Percentiles rank a stretch among this genome's conserved stretches.
These are phyloP conservation scores for Orbilia blumenaviensis DNA, from an alignment of 2,329 filamentous ascomycete species.

Conservation along the genomic window DNA sequence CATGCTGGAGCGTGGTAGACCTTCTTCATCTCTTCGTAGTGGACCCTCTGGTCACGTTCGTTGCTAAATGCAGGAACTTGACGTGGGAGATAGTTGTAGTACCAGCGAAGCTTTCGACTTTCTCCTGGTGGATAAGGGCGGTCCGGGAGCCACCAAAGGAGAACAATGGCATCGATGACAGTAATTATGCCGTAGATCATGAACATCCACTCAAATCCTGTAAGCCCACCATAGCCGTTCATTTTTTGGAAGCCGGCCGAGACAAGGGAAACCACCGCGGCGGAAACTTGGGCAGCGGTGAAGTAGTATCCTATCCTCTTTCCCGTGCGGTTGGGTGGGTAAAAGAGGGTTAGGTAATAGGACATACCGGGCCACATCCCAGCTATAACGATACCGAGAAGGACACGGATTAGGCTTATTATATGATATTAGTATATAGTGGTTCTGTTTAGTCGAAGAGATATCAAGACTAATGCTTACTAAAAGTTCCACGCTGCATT, in stretches of 20 bases:
- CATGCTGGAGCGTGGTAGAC: slow-evolving; percentile 81
- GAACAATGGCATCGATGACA: slow-evolving; percentile 73
- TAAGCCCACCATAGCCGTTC: slow-evolving; percentile 78
- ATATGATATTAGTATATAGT: slow-evolving; percentile 40
- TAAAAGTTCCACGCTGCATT: slow-evolving; percentile 85
- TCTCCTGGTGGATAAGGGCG: slow-evolving; percentile 72
- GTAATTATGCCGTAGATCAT: slow-evolving; percentile 82
- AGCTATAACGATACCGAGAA: slow-evolving; percentile 86
- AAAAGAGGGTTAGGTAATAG: slow-evolving; percentile 90
- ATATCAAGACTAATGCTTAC: slow-evolving; percentile 63
- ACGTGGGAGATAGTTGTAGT: slow-evolving; percentile 73
- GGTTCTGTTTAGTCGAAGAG: neutral
- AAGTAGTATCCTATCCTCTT: slow-evolving; percentile 91
- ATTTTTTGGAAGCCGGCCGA: slow-evolving; percentile 92
- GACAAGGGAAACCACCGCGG: slow-evolving; percentile 86
- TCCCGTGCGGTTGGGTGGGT: slow-evolving; percentile 83
- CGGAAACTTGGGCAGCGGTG: slow-evolving; percentile 86
- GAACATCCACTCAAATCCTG: slow-evolving; percentile 93
- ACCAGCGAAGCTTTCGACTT: slow-evolving; percentile 60
- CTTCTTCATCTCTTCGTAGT: slow-evolving; percentile 82
- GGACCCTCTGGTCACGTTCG: slow-evolving; percentile 75
- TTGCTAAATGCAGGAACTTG: slow-evolving; percentile 77
- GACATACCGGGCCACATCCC: slow-evolving; percentile 97
- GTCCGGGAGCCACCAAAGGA: slow-evolving; percentile 92
- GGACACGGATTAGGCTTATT: slow-evolving; percentile 75